Evolutionary conservation across 805 yeast species (phyloP).

Genomic region (Cyberlindnera samutprakarnensis): DNA sequence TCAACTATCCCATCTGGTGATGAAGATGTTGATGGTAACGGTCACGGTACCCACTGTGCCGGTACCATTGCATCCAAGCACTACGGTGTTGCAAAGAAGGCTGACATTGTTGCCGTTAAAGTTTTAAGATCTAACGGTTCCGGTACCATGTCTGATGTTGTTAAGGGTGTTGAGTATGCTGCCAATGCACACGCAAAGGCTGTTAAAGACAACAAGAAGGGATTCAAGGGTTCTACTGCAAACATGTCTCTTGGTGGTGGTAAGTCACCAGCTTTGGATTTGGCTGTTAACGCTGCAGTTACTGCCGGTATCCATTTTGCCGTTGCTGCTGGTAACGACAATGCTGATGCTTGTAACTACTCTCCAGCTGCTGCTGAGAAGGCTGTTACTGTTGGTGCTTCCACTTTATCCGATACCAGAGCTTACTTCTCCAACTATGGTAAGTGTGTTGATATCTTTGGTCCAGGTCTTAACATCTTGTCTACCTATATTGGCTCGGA

Average conservation of each 20-base stretch:
- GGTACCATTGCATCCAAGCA: conserved; percentile 81
- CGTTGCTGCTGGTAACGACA: conserved; percentile 95
- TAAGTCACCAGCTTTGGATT: conserved; percentile 75
- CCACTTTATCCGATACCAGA: conserved; percentile 79
- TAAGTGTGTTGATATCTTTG: conserved; percentile 91
- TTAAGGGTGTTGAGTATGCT: conserved; percentile 80
- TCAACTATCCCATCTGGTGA: conserved; percentile 69
- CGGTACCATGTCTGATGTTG: conserved; percentile 77
- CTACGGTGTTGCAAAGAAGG: conserved; percentile 81
- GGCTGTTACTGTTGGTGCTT: conserved; percentile 93
- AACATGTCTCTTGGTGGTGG: conserved; percentile 97
- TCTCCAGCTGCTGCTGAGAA: conserved; percentile 86
- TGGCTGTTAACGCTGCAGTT: conserved; percentile 87
- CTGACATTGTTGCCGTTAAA: conserved; percentile 73
- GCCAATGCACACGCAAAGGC: conserved; percentile 61
- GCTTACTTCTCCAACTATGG: conserved; percentile 97
- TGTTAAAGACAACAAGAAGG: conserved; percentile 43
- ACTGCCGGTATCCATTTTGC: conserved; percentile 86
- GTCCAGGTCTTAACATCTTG: conserved; percentile 87
- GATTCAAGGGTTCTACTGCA: conserved; percentile 79
- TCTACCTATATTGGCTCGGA: conserved; percentile 79
- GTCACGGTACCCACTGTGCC: conserved; percentile 97
- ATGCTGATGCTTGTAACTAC: conserved; percentile 84
- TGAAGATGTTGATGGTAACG: conserved; percentile 73
- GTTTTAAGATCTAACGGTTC: conserved; percentile 78